Evolutionary conservation across 148 eudicot species (phyloP).

Genomic region (Camellia lanceoleosa): DNA sequence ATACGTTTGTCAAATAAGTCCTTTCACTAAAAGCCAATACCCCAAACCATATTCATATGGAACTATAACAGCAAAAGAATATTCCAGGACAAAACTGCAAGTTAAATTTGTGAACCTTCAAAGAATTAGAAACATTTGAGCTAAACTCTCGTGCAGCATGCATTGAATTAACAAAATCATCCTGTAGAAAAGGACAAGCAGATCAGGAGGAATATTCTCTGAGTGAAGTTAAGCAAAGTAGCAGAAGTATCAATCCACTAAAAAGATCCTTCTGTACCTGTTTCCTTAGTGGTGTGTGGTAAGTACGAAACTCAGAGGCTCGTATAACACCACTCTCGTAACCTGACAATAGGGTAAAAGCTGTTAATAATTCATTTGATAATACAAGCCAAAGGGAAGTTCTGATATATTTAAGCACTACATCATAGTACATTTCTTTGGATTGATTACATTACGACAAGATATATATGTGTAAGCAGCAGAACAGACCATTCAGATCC

Average conservation of each 20-base stretch:
- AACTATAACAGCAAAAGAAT: slow-evolving; percentile 1
- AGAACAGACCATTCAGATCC: slow-evolving; percentile 48
- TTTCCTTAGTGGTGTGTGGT: slow-evolving; percentile 62
- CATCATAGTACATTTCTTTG: background rate
- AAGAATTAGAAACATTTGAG: slow-evolving; percentile 46
- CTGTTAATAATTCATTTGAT: background rate
- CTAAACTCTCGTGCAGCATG: slow-evolving; percentile 67
- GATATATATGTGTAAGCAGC: background rate
- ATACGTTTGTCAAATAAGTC: background rate
- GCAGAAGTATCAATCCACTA: background rate
- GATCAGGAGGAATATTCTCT: slow-evolving; percentile 6
- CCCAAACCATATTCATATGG: background rate
- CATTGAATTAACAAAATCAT: slow-evolving; percentile 60
- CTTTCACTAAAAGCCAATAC: background rate
- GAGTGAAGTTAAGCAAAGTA: background rate
- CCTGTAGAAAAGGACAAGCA: slow-evolving; percentile 29
- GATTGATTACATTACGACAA: background rate
- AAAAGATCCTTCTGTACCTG: slow-evolving; percentile 33
- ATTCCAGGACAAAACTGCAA: background rate
- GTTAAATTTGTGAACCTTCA: slow-evolving; percentile 38
- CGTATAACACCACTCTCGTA: slow-evolving; percentile 54
- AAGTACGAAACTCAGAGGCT: slow-evolving; percentile 71
- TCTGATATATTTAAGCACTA: background rate
- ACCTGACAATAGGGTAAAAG: slow-evolving; percentile 31
- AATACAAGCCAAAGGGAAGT: background rate